These are phyloP conservation scores for Gossypium arboreum DNA, from an alignment of 345 rosid genomes.

Conservation along the genomic window DNA sequence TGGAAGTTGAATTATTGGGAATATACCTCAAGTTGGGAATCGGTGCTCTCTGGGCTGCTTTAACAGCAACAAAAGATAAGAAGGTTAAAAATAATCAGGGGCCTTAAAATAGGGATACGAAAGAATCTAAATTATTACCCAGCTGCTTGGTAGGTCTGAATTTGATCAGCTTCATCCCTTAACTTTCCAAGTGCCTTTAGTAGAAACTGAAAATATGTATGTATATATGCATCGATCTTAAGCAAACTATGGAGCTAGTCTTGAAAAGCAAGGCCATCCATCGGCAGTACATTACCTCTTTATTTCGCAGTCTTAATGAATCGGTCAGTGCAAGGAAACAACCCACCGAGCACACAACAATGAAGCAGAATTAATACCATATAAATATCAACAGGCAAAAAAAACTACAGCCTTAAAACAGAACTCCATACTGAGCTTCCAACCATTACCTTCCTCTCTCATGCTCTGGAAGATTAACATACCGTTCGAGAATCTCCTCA, in stretches of 20 bases:
- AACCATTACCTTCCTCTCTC: conserved; percentile 39
- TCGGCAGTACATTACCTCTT: conserved; percentile 21
- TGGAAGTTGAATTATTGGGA: neutral
- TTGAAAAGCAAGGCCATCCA: neutral
- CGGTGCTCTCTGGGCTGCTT: conserved; percentile 17
- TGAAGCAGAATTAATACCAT: neutral
- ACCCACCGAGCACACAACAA: neutral
- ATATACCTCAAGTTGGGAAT: conserved; percentile 31
- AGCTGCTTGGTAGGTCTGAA: conserved; percentile 7
- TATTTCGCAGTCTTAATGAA: conserved; percentile 23
- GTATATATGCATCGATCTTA: neutral
- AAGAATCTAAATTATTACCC: conserved; percentile 13
- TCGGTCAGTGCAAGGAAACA: neutral
- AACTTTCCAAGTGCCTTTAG: conserved; percentile 29
- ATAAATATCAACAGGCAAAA: neutral
- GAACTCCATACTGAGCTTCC: neutral
- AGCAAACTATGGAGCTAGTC: neutral
- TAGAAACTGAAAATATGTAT: conserved; percentile 23
- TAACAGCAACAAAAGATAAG: neutral
- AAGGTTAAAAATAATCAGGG: neutral
- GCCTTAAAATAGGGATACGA: neutral
- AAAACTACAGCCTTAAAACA: neutral
- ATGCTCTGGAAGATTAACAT: conserved; percentile 40
- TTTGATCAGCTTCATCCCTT: conserved; percentile 24
- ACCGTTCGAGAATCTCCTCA: conserved; percentile 41